Evolutionary conservation across 139 green algal genomes (phyloP).

Genomic region (Closterium sp.): DNA sequence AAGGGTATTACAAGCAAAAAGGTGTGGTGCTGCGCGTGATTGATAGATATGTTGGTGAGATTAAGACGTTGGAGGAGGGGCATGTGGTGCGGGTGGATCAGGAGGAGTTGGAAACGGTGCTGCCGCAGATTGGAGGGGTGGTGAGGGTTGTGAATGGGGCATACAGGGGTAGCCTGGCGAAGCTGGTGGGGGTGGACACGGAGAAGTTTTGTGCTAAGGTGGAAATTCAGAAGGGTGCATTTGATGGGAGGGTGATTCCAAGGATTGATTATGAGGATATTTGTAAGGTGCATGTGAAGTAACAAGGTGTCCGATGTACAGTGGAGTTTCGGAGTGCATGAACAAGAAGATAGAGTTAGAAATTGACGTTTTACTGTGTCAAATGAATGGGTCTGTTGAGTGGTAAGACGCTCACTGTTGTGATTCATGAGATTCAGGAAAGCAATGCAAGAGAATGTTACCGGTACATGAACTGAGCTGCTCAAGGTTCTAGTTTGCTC

Average conservation of each 20-base stretch:
- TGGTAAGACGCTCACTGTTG: no score
- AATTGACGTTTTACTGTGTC: no score
- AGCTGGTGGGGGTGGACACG: constrained; percentile 67
- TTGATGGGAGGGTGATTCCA: constrained; percentile 55
- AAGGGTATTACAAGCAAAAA: constrained; percentile 93
- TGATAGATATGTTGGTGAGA: constrained; percentile 74
- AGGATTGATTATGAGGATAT: constrained; percentile 91
- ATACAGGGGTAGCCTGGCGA: constrained; percentile 60
- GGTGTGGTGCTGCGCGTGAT: constrained; percentile 73
- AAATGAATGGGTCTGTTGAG: no score
- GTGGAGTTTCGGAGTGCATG: background rate
- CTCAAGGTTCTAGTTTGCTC: no score
- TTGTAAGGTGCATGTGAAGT: constrained; percentile 62
- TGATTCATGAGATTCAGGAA: no score
- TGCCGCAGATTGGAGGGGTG: constrained; percentile 55
- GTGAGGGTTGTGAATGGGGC: constrained; percentile 79
- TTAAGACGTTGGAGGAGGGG: constrained; percentile 73
- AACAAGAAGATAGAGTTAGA: no score
- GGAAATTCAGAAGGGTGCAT: constrained; percentile 43
- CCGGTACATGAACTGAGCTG: no score
- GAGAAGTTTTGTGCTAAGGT: constrained; percentile 72
- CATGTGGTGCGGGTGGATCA: constrained; percentile 86
- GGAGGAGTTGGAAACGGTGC: constrained; percentile 89
- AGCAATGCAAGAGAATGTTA: no score
- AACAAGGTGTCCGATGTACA: background rate